Base-by-base conservation (phyloP, 345 rosid species). In the Arabidopsis thaliana region DNA sequence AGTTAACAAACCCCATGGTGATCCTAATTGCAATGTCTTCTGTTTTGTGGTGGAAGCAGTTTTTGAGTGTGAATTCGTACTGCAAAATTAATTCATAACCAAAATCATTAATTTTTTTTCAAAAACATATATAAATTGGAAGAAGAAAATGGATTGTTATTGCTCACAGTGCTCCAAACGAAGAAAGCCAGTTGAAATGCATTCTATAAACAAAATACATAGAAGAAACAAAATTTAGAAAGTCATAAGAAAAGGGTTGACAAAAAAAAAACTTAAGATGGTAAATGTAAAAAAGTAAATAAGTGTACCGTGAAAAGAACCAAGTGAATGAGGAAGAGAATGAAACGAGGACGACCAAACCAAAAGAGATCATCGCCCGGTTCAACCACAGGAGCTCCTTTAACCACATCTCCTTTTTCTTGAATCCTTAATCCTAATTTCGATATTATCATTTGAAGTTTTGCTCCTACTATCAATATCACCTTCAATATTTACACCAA, bases 331-430 rank as follows among this genome's bases (percentile, higher is more conserved):
- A 95, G 90, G 62, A 87, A 88, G 81, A 95, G 98, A 55, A 95
- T 68, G 69, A 95, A 78, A 51, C 87, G 91, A 0, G 99, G 98
- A 10, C 88, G 84, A 16, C 97, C 87, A 8, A 95, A 92, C 99
- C 99, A 95, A 90, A 95, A 95, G 61, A 95, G 97, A 8, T 93
- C 90, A 68, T 95, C 96, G 0, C 90, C 88, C 4, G 96, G 99
- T 80, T 87, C 82, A 78, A 95, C 99, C 50, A 95, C 82, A 0
- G 98, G 99, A 22, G 94, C 88, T 59, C 99, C 99, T 82, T 81
- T 86, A 59, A 95, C 94, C 62, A 95, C 99, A 52, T 83, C 87
- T 34, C 98, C 99, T 82, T 86, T 87, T 0, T 89, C 93, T 83
- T 85, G 93, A 81, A 92, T 85, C 67, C 86, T 83, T 30, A 95